These are phyloP conservation scores for Scheffersomyces ergatensis DNA, from an alignment of 805 yeast genomes.

Conservation along the genomic window DNA sequence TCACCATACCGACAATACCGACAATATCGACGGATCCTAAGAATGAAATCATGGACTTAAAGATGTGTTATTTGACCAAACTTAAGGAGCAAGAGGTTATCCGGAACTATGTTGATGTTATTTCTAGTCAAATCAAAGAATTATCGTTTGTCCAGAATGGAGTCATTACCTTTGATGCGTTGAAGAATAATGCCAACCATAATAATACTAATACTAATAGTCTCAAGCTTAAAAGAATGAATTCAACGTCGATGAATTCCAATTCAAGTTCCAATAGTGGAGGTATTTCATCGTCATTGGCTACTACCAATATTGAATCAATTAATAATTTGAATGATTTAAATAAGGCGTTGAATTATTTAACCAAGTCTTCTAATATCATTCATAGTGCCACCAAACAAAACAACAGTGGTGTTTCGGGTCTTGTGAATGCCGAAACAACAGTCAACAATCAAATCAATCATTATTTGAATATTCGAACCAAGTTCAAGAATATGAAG, in stretches of 20 bases:
- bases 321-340: constrained; percentile 39
- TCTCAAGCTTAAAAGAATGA: background rate
- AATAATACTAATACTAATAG: background rate
- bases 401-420: constrained; percentile 2
- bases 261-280: background rate
- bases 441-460: constrained; percentile 22
- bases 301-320: constrained; percentile 18
- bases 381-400: constrained; percentile 38
- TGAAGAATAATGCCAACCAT: constrained; percentile 16
- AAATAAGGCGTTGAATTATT: constrained; percentile 36
- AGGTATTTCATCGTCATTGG: background rate
- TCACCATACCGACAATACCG: no score
- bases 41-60: constrained; percentile 22
- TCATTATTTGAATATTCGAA: constrained; percentile 17
- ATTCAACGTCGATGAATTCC: background rate
- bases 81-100: constrained; percentile 43
- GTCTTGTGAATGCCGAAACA: constrained; percentile 9
- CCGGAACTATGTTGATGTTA: constrained; percentile 39
- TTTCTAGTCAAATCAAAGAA: constrained; percentile 42
- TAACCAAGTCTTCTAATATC: constrained; percentile 34
- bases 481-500: constrained; percentile 12
- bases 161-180: constrained; percentile 41
- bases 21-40: no score
- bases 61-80: constrained; percentile 31
- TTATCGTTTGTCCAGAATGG: constrained; percentile 42